Evolutionary conservation across 192 early-diverging fungal genomes (phyloP).

Genomic region (Phycomyces blakesleeanus): DNA sequence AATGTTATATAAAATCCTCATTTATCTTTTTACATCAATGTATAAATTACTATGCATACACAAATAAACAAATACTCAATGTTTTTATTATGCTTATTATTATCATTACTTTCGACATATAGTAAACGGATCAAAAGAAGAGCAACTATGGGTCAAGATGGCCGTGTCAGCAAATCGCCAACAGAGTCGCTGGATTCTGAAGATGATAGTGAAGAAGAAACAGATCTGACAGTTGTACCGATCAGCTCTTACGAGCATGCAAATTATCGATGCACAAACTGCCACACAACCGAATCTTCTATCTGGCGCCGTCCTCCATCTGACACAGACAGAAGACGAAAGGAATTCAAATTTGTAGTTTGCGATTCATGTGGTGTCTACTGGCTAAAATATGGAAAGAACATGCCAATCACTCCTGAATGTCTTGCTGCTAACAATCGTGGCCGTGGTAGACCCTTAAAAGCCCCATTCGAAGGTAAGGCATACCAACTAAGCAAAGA

Average conservation of each 20-base stretch:
- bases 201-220: constrained; percentile 12
- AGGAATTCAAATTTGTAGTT: constrained; percentile 33
- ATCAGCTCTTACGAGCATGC: background rate
- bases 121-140: background rate
- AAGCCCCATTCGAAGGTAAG: background rate
- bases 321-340: constrained; percentile 39
- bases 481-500: background rate
- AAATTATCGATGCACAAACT: constrained; percentile 40
- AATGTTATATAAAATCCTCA: too few relatives aligned
- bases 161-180: constrained; percentile 11
- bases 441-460: constrained; percentile 7
- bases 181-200: constrained; percentile 10
- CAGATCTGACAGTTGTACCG: constrained; percentile 8
- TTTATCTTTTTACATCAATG: too few relatives aligned
- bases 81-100: too few relatives aligned
- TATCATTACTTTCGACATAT: background rate
- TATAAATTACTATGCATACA: too few relatives aligned
- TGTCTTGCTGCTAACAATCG: constrained; percentile 5
- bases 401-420: constrained; percentile 23
- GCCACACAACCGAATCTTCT: constrained; percentile 28
- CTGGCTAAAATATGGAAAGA: constrained; percentile 54
- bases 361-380: constrained; percentile 55
- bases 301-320: constrained; percentile 40
- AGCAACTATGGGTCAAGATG: background rate
- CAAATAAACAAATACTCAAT: too few relatives aligned